Percentiles rank a stretch among this genome's conserved stretches.
These are phyloP conservation scores for Penicillium arizonense DNA, from an alignment of 495 filamentous ascomycete genomes.

Conservation along the genomic window DNA sequence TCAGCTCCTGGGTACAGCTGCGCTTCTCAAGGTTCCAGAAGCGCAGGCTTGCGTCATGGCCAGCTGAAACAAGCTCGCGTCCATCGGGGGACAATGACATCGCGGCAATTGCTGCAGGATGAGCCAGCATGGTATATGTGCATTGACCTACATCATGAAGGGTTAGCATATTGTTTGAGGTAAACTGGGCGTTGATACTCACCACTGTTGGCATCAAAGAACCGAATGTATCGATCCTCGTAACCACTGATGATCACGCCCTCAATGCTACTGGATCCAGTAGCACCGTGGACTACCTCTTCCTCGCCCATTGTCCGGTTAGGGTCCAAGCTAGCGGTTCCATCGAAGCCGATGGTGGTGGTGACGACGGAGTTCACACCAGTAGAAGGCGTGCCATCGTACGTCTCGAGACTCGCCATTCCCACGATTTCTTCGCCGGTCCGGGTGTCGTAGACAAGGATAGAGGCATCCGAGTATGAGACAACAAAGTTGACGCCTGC, in stretches of 20 bases:
- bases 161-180: conserved; percentile 28
- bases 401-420: conserved; percentile 92
- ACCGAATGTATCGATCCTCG: conserved; percentile 90
- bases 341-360: conserved; percentile 75
- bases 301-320: conserved; percentile 61
- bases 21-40: conserved; percentile 99
- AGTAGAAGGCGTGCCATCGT: conserved; percentile 78
- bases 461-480: conserved; percentile 83
- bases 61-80: conserved; percentile 89
- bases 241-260: conserved; percentile 93
- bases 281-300: conserved; percentile 73
- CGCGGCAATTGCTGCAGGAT: conserved; percentile 86
- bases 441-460: conserved; percentile 87
- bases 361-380: conserved; percentile 92
- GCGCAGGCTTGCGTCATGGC: conserved; percentile 89
- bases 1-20: conserved; percentile 90
- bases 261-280: conserved; percentile 82
- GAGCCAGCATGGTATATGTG: conserved; percentile 97
- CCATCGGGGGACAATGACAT: conserved; percentile 90
- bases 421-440: conserved; percentile 87
- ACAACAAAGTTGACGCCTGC: conserved; percentile 93
- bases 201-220: conserved; percentile 99
- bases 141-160: conserved; percentile 75
- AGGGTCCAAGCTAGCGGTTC: conserved; percentile 61
- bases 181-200: conserved; percentile 38